Conservation (phyloP, 208 protist species). For the Angomonas deanei region DNA sequence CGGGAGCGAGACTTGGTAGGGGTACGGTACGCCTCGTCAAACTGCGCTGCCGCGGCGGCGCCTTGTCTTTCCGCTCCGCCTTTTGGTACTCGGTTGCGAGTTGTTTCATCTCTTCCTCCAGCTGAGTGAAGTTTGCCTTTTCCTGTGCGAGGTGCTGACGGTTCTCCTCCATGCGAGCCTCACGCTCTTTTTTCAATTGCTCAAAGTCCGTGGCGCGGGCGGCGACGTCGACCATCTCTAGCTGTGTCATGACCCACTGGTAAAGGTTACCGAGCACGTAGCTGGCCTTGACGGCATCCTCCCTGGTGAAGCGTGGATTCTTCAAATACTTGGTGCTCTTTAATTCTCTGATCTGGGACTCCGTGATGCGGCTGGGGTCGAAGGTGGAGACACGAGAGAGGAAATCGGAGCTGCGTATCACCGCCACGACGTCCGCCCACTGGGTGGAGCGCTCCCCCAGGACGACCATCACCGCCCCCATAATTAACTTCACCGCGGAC, state of each 20-base stretch:
- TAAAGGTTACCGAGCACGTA: slow-evolving; percentile 43
- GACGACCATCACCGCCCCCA: slow-evolving; percentile 50
- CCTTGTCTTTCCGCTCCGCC: not conserved
- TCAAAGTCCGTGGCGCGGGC: slow-evolving; percentile 9
- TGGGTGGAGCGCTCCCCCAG: slow-evolving; percentile 25
- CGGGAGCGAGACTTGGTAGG: no score
- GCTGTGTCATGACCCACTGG: slow-evolving; percentile 45
- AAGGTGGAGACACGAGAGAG: slow-evolving; percentile 30
- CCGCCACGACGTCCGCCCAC: not conserved
- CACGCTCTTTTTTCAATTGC: slow-evolving; percentile 4
- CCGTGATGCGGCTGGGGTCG: slow-evolving; percentile 26
- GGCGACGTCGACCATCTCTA: slow-evolving; percentile 27
- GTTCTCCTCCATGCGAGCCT: slow-evolving; percentile 5
- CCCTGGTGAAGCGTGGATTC: slow-evolving; percentile 36
- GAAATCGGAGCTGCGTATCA: slow-evolving; percentile 11
- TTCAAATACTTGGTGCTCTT: slow-evolving; percentile 17
- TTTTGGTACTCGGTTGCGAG: slow-evolving; percentile 13
- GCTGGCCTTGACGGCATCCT: slow-evolving; percentile 52
- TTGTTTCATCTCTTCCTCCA: slow-evolving; percentile 32
- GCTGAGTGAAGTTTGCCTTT: slow-evolving; percentile 13
- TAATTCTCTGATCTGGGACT: slow-evolving; percentile 15
- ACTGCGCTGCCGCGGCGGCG: no score
- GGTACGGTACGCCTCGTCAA: not conserved
- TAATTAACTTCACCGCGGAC: slow-evolving; percentile 48
- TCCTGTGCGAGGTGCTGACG: slow-evolving; percentile 16